Evolutionary conservation across 228 moss, liverwort and hornwort species (phyloP).

Genomic region (Sphagnum fallax): DNA sequence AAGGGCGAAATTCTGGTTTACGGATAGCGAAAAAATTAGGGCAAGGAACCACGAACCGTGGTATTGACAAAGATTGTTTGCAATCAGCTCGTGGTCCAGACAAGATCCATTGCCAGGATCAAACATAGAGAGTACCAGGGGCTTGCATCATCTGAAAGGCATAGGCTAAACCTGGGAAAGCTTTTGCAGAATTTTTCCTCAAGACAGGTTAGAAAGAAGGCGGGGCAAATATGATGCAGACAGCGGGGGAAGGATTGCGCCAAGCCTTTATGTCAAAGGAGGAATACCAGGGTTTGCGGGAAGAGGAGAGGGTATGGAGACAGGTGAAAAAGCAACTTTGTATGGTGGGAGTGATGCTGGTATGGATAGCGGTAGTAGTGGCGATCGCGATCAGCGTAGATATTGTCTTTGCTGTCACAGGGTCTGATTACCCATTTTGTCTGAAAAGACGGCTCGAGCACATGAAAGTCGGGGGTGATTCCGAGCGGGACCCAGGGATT

Average conservation of each 20-base stretch:
- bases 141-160: too few species aligned
- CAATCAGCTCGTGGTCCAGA: too few species aligned
- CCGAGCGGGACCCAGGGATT: slow-evolving; percentile 7
- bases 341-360: slow-evolving; percentile 38
- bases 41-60: too few species aligned
- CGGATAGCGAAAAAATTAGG: too few species aligned
- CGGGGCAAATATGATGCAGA: slow-evolving; percentile 30
- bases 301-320: slow-evolving; percentile 69
- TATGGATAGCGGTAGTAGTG: slow-evolving; percentile 56
- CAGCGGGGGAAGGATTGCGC: slow-evolving; percentile 75
- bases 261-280: slow-evolving; percentile 90
- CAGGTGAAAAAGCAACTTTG: slow-evolving; percentile 64
- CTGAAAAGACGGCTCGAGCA: slow-evolving; percentile 48
- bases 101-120: too few species aligned
- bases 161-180: too few species aligned
- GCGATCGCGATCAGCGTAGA: slow-evolving; percentile 63
- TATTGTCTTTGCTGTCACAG: slow-evolving; percentile 73
- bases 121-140: too few species aligned
- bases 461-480: slow-evolving; percentile 19
- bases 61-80: too few species aligned
- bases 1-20: too few species aligned
- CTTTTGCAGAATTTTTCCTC: too few species aligned
- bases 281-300: slow-evolving; percentile 63
- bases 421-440: slow-evolving; percentile 64
- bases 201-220: too few species aligned